Base-by-base conservation (phyloP, 129 eudicot species). In the Oenanthe sinensis region DNA sequence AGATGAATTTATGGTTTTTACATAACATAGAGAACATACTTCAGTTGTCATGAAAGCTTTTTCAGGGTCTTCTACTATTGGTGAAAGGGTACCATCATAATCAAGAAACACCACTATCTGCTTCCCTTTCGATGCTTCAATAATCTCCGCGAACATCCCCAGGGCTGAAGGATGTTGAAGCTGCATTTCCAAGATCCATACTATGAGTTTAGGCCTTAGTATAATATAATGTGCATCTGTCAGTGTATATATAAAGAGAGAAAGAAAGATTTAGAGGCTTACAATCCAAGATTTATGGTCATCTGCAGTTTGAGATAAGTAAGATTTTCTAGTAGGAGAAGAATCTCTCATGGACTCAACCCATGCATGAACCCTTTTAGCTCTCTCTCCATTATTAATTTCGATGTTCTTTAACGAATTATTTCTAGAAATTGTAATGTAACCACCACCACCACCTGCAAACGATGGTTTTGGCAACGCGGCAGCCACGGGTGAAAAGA, bases 81-180 rank as follows among this genome's bases (percentile, higher is more conserved):
- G 98, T 15, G 98, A 91, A 16, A 95, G 84, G 73, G 98, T 95
- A 55, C 98, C 98, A 79, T 95, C 98, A 50, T 95, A 95, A 78
- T 95, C 98, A 71, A 95, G 87, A 78, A 95, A 95, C 20, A 95
- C 84, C 4, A 86, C 98, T 16, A 95, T 86, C 70, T 95, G 86
- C 71, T 95, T 91, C 81, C 94, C 97, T 46, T 88, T 86, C 8
- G 94, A 84, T 39, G 91, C 90, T 14, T 79, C 46, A 83, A 82
- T 87, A 22, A 95, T 88, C 74, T 92, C 86, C 75, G 90, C 94
- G 54, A 95, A 90, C 83, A 76, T 85, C 47, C 82, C 85, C 84
- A 95, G 76, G 36, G 98, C 98, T 0, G 98, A 92, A 15, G 98
- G 98, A 86, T 91, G 92, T 30, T 50, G 86, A 69, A 78, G 65